Conservation (phyloP, 768 basidiomycete species). For the Leccinum obscurum region DNA sequence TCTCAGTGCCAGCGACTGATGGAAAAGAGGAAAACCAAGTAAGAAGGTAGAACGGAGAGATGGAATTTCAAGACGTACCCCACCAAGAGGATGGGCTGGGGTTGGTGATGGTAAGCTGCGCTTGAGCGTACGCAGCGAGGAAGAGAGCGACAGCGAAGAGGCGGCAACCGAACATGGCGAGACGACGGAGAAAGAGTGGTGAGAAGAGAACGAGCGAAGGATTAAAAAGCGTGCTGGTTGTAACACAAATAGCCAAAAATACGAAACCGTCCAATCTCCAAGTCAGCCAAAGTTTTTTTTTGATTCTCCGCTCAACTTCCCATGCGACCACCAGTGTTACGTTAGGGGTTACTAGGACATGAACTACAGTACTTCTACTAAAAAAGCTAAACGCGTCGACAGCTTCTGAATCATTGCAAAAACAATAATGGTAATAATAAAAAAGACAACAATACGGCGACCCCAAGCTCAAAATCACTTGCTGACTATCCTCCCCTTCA, state of each 20-base stretch:
- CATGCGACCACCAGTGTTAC: no score
- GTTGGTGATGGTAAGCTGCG: slow-evolving; percentile 44
- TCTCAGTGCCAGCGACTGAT: slow-evolving; percentile 55
- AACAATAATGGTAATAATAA: slow-evolving; percentile 7
- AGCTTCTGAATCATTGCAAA: slow-evolving; percentile 8
- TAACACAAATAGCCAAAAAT: slow-evolving; percentile 14
- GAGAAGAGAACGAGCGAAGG: slow-evolving; percentile 28
- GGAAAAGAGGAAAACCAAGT: background rate
- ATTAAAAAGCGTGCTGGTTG: slow-evolving; percentile 7
- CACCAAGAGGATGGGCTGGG: slow-evolving; percentile 56
- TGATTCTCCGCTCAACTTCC: slow-evolving; percentile 27
- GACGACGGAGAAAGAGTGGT: slow-evolving; percentile 14
- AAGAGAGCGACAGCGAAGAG: slow-evolving; percentile 41
- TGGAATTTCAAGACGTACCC: slow-evolving; percentile 44
- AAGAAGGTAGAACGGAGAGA: background rate
- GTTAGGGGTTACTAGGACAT: background rate
- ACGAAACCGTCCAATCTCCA: background rate
- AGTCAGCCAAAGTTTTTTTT: background rate
- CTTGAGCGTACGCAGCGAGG: slow-evolving; percentile 35
- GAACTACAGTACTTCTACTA: background rate
- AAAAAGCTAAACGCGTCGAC: slow-evolving; percentile 8
- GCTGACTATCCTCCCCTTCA: slow-evolving; percentile 20
- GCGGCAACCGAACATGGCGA: slow-evolving; percentile 35
- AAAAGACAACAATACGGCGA: slow-evolving; percentile 2
- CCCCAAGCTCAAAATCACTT: slow-evolving; percentile 8